Evolutionary conservation across 1,284 basidiomycete genomes (phyloP).

Genomic region (Fereydounia khargensis): DNA sequence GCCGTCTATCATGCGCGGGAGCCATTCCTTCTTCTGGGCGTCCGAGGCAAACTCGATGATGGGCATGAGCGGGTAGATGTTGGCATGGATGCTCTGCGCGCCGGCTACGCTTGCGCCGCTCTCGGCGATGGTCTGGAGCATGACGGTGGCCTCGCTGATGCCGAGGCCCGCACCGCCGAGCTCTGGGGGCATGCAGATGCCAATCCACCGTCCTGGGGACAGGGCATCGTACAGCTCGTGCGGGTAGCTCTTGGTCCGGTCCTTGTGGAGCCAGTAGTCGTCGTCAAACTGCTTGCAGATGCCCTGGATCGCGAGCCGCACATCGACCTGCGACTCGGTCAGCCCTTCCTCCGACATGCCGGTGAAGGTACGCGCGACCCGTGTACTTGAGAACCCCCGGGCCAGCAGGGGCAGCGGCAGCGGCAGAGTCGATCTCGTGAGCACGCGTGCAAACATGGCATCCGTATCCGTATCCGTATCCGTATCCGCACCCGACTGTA

Average conservation of each 20-base stretch:
- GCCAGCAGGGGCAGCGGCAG: too few relatives aligned
- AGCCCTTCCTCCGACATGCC: conserved; percentile 33
- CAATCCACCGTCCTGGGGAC: conserved; percentile 25
- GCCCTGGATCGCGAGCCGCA: conserved; percentile 20
- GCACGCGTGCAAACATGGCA: too few relatives aligned
- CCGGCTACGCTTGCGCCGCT: conserved; percentile 45
- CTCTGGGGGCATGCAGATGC: conserved; percentile 36
- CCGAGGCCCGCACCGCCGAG: conserved; percentile 56
- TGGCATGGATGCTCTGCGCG: conserved; percentile 40
- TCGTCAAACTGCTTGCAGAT: conserved; percentile 29
- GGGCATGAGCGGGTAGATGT: conserved; percentile 43
- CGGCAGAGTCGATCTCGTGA: too few relatives aligned
- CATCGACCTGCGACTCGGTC: conserved; percentile 35
- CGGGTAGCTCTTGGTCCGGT: conserved; percentile 18
- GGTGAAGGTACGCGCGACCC: too few relatives aligned
- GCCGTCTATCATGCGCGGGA: conserved; percentile 56
- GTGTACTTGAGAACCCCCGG: too few relatives aligned
- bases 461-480: too few relatives aligned
- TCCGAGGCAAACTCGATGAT: conserved; percentile 40
- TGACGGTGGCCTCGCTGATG: conserved; percentile 58
- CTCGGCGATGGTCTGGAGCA: conserved; percentile 59
- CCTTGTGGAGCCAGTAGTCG: conserved; percentile 34
- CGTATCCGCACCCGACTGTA: too few relatives aligned
- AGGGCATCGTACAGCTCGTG: conserved; percentile 42
- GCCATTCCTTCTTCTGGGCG: conserved; percentile 46